Percentiles rank a stretch among this genome's conserved stretches.
Conservation (phyloP, 805 yeast species). For the Candida krabiensis region DNA sequence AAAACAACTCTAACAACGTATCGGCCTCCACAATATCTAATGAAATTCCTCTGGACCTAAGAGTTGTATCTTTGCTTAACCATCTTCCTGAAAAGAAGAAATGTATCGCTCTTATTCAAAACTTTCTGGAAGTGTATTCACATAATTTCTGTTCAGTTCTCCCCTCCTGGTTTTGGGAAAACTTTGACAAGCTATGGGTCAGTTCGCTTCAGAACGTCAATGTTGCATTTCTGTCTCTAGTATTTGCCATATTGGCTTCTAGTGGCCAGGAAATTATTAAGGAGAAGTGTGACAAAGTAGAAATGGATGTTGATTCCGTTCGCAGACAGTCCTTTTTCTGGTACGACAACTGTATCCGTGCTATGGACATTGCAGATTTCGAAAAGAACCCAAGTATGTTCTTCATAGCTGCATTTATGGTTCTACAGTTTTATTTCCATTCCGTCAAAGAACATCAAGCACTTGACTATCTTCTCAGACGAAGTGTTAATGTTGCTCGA, state of each 20-base stretch:
- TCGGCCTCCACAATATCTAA: background rate
- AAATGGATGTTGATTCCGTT: background rate
- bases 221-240: constrained; percentile 3
- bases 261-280: constrained; percentile 5
- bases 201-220: background rate
- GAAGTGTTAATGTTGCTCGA: constrained; percentile 1
- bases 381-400: background rate
- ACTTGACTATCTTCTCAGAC: constrained; percentile 1
- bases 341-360: constrained; percentile 5
- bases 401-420: constrained; percentile 2
- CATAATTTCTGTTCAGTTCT: constrained; percentile 1
- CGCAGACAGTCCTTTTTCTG: constrained; percentile 1
- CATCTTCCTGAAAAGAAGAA: constrained; percentile 2
- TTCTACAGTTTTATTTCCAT: constrained; percentile 4
- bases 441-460: constrained; percentile 3
- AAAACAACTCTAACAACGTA: background rate
- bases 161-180: constrained; percentile 4
- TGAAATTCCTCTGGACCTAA: background rate
- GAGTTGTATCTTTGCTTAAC: constrained; percentile 1
- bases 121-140: constrained; percentile 2
- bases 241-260: constrained; percentile 4
- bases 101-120: constrained; percentile 3
- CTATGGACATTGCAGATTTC: constrained; percentile 4
- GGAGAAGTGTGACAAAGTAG: constrained; percentile 1
- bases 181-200: constrained; percentile 3